Evolutionary conservation across 805 yeast species (phyloP).

Genomic region (Teunomyces atbi): DNA sequence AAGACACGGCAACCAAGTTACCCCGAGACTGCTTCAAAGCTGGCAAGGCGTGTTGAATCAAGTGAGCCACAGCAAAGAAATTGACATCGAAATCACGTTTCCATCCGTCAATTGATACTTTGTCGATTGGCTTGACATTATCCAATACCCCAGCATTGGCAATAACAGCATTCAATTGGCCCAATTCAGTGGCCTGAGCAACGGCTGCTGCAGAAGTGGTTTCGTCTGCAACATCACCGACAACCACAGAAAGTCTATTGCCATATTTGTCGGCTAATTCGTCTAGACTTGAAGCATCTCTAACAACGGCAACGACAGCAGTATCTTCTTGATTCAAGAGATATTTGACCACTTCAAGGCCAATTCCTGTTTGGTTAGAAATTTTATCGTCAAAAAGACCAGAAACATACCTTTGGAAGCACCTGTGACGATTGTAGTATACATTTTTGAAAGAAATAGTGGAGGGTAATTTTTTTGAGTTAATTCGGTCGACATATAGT

Average conservation of each 20-base stretch:
- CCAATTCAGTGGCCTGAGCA: slow-evolving; percentile 47
- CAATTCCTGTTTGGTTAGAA: slow-evolving; percentile 57
- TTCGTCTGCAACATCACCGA: slow-evolving; percentile 60
- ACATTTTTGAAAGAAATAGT: slow-evolving; percentile 3
- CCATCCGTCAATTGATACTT: slow-evolving; percentile 59
- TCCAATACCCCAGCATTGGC: slow-evolving; percentile 83
- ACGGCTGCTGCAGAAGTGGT: slow-evolving; percentile 39
- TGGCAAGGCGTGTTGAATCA: slow-evolving; percentile 58
- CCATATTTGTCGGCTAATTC: slow-evolving; percentile 46
- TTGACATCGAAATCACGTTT: slow-evolving; percentile 68
- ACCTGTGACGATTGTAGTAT: slow-evolving; percentile 54
- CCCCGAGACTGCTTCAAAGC: slow-evolving; percentile 57
- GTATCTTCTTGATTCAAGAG: slow-evolving; percentile 36
- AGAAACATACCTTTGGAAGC: slow-evolving; percentile 53
- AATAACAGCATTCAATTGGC: slow-evolving; percentile 60
- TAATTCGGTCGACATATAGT: not conserved
- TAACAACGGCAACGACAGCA: slow-evolving; percentile 68
- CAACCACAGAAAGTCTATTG: slow-evolving; percentile 46
- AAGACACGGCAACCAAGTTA: slow-evolving; percentile 73
- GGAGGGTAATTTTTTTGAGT: not conserved
- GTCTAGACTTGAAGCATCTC: slow-evolving; percentile 52
- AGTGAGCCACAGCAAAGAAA: slow-evolving; percentile 67
- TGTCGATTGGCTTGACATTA: slow-evolving; percentile 58
- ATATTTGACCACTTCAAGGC: slow-evolving; percentile 64
- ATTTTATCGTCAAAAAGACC: not conserved